Evolutionary conservation across 371 early-diverging fungal species (phyloP).

Genomic region (Apophysomyces trapeziformis): DNA sequence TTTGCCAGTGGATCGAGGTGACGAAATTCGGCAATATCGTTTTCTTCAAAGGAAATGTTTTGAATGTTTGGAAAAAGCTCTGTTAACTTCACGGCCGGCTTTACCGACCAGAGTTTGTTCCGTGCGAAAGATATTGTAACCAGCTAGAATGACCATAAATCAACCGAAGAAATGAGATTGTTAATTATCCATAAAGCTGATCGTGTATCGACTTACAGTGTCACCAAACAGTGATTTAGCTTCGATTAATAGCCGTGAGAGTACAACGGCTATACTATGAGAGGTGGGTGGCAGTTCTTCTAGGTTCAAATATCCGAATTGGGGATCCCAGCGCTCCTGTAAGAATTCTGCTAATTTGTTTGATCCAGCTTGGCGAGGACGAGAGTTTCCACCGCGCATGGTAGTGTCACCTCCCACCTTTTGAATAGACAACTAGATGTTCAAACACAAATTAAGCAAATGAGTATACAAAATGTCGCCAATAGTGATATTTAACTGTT

Average conservation of each 20-base stretch:
- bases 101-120: conserved; percentile 50
- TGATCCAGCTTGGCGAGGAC: conserved; percentile 12
- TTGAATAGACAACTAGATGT: conserved; percentile 17
- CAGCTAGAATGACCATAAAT: conserved; percentile 35
- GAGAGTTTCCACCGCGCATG: not conserved
- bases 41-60: conserved; percentile 63
- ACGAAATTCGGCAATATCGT: conserved; percentile 51
- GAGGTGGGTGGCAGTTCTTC: conserved; percentile 47
- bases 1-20: conserved; percentile 49
- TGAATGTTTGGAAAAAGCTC: conserved; percentile 54
- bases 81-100: conserved; percentile 45
- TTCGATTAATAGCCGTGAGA: conserved; percentile 48
- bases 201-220: conserved; percentile 20
- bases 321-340: conserved; percentile 52
- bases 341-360: conserved; percentile 41
- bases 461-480: not conserved
- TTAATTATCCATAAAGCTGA: not conserved
- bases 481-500: conserved; percentile 16
- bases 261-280: conserved; percentile 43
- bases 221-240: conserved; percentile 58
- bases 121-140: conserved; percentile 59
- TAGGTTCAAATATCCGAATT: conserved; percentile 52
- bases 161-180: not conserved
- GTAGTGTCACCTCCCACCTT: conserved; percentile 2
- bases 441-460: not conserved